Evolutionary conservation across 23 red algal genomes (phyloP), one percentile per base, ranked within the genome.

Genomic region (Gracilariopsis chorda): DNA sequence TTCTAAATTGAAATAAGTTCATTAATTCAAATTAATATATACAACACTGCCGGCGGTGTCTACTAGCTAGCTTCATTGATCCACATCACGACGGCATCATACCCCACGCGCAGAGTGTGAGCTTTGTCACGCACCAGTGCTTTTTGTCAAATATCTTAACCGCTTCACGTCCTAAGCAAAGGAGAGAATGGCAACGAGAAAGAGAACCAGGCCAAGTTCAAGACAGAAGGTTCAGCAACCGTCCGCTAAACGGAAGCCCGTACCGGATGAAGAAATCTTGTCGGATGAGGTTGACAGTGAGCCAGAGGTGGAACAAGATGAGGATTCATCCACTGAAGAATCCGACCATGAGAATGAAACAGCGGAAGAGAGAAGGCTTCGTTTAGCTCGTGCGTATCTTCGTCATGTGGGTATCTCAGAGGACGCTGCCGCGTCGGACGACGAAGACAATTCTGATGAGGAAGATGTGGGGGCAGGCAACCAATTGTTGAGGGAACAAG

Each of bases 311-410:
- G 80, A 49, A 27, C 21, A 34, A 35, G 55, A 48, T 20, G 39
- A 43, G 24, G 76, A 53, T 1, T 36, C 42, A 24, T 73, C 67
- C 24, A 42, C 70, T 28, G 71, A 79, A 23, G 77, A 74, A 40
- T 83, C 76, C 24, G 42, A 45, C 0, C 61, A 69, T 73, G 77
- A 82, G 36, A 64, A 77, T 21, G 80, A 85, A 62, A 93, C 90
- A 4, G 78, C 67, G 10, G 90, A 84, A 63, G 63, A 84, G 57
- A 85, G 69, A 56, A 56, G 90, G 35, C 61, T 84, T 61, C 90
- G 80, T 30, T 45, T 86, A 35, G 90, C 90, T 17, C 70, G 71
- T 47, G 68, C 39, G n/a, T 93, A 93, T 41, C 49, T 93, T 44
- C 78, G 80, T 1, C 78, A 81, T 33, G 67, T 93, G 41, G 90